Conservation (phyloP, 164 flowering plant genomes). For the Aristolochia fimbriata region DNA sequence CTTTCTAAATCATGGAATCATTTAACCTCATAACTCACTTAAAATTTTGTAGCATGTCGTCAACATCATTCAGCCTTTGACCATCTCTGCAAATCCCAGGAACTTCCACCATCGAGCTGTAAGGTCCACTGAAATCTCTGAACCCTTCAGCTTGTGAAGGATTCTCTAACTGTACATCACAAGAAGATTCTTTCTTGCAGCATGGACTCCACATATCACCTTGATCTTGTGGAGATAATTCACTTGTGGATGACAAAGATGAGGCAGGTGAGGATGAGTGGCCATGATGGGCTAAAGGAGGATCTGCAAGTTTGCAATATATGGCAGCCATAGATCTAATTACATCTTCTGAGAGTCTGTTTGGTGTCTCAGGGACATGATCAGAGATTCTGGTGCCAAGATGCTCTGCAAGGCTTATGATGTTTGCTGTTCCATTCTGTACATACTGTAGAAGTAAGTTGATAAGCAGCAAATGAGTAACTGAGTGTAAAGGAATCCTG, state of each 20-base stretch:
- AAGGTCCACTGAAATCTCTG: constrained; percentile 82
- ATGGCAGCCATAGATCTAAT: constrained; percentile 66
- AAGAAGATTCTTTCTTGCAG: constrained; percentile 56
- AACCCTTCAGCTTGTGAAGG: constrained; percentile 79
- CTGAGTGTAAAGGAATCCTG: no score
- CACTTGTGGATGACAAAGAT: constrained; percentile 58
- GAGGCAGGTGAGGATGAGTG: constrained; percentile 71
- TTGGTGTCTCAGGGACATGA: constrained; percentile 53
- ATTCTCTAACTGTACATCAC: constrained; percentile 67
- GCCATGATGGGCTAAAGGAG: constrained; percentile 42
- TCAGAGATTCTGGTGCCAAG: constrained; percentile 42
- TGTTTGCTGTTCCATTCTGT: constrained; percentile 30
- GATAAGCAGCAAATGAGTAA: no score
- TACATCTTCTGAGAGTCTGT: constrained; percentile 78
- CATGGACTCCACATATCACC: constrained; percentile 81
- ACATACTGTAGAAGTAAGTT: constrained; percentile 26
- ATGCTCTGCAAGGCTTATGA: constrained; percentile 59
- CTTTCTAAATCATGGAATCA: not conserved
- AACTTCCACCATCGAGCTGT: constrained; percentile 89
- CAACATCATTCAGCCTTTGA: constrained; percentile 56
- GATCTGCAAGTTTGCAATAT: constrained; percentile 74
- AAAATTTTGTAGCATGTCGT: constrained; percentile 59
- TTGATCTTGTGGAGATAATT: constrained; percentile 69
- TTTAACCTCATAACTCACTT: constrained; percentile 29
- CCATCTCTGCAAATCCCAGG: constrained; percentile 57